phyloP scores from a whole-genome alignment of 176 grass and related monocot genomes.

The Lolium rigidum region DNA sequence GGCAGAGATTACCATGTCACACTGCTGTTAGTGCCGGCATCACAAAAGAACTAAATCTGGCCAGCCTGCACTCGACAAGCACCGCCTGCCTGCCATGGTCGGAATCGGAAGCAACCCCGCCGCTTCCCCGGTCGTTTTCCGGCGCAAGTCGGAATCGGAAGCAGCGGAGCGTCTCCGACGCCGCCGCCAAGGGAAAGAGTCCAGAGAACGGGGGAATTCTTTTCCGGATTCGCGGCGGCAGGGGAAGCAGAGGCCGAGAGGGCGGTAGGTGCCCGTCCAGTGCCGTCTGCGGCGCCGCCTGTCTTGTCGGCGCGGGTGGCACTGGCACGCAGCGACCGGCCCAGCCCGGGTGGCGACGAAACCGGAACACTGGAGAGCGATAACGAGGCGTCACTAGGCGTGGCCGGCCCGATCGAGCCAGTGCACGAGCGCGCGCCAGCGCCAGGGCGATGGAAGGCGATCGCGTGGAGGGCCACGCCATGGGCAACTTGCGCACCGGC shows the following conservation, averaged over 20 bases:
- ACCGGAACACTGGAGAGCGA: conserved; percentile 25
- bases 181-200: conserved; percentile 16
- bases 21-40: not conserved
- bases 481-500: not conserved
- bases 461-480: not conserved
- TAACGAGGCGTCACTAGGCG: conserved; percentile 28
- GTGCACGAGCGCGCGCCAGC: conserved; percentile 15
- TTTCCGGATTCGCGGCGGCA: conserved; percentile 27
- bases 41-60: not conserved
- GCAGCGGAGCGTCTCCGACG: not conserved
- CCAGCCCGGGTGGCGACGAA: conserved; percentile 1
- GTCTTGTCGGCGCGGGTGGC: conserved; percentile 39
- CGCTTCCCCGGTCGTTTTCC: conserved; percentile 11
- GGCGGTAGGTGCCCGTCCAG: not conserved
- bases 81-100: not conserved
- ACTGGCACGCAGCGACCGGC: too few species aligned
- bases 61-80: not conserved
- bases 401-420: not conserved
- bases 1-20: not conserved
- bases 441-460: too few species aligned
- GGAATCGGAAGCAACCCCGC: conserved; percentile 4
- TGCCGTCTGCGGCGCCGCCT: not conserved
- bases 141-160: too few species aligned
- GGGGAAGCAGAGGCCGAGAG: not conserved
- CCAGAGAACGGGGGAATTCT: not conserved